Evolutionary conservation across 352 stramenopile species (phyloP).

Genomic region (Lagenidium giganteum): DNA sequence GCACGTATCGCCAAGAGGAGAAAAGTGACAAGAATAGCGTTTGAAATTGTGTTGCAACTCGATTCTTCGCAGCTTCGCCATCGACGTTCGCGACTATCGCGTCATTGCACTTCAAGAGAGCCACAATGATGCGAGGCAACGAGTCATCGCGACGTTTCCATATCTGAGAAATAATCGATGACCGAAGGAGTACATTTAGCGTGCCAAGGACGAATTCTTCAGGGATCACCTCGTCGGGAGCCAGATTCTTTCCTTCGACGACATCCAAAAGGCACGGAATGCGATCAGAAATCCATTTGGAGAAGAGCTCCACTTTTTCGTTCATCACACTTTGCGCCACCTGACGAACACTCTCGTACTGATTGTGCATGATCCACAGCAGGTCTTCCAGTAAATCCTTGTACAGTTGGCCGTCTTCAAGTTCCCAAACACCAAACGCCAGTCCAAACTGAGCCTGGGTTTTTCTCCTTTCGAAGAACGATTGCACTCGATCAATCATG

Average conservation of each 20-base stretch:
- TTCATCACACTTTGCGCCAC: slow-evolving; percentile 39
- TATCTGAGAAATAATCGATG: slow-evolving; percentile 33
- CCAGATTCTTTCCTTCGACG: slow-evolving; percentile 30
- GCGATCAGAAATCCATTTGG: slow-evolving; percentile 44
- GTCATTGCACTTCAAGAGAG: slow-evolving; percentile 42
- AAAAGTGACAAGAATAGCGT: too few relatives aligned
- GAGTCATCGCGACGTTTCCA: slow-evolving; percentile 39
- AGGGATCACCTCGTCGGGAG: slow-evolving; percentile 23
- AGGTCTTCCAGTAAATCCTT: slow-evolving; percentile 41
- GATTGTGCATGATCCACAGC: slow-evolving; percentile 42
- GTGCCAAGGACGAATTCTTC: slow-evolving; percentile 35
- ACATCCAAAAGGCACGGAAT: slow-evolving; percentile 35
- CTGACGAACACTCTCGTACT: slow-evolving; percentile 48
- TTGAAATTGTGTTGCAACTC: too few relatives aligned
- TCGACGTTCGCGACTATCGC: slow-evolving; percentile 43
- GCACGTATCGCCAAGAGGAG: too few relatives aligned
- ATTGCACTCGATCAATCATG: slow-evolving; percentile 54
- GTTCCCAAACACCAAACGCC: too few relatives aligned
- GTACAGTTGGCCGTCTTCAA: too few relatives aligned
- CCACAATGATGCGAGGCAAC: slow-evolving; percentile 30
- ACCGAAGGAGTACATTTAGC: slow-evolving; percentile 30
- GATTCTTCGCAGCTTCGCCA: slow-evolving; percentile 47
- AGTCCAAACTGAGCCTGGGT: slow-evolving; percentile 57
- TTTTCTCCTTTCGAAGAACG: slow-evolving; percentile 57
- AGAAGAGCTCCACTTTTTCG: slow-evolving; percentile 43